Percentiles rank a stretch among this genome's conserved stretches.
These are phyloP conservation scores for Astrothelium macrocarpum DNA, from an alignment of 495 filamentous ascomycete species.

Conservation along the genomic window DNA sequence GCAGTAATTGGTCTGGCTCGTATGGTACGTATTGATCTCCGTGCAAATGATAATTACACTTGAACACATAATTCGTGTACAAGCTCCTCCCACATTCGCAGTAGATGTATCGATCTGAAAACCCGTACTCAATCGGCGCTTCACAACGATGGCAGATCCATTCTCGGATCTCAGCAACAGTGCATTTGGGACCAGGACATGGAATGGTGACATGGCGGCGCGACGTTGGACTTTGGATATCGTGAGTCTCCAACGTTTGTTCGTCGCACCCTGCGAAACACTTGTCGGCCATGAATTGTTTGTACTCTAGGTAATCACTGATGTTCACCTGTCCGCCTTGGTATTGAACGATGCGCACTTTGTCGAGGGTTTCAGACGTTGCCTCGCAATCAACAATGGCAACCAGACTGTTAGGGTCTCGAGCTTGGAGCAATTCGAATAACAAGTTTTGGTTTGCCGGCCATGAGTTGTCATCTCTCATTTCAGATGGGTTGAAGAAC, in stretches of 20 bases:
- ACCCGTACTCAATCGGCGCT: neutral
- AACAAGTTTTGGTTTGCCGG: slow-evolving; percentile 18
- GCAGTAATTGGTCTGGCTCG: neutral
- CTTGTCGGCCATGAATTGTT: slow-evolving; percentile 18
- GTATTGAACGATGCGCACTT: slow-evolving; percentile 18
- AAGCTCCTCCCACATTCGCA: neutral
- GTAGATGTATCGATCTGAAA: neutral
- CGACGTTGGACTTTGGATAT: slow-evolving; percentile 18
- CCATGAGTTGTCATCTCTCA: slow-evolving; percentile 14
- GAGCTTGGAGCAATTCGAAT: slow-evolving; percentile 12
- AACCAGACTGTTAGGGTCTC: slow-evolving; percentile 8
- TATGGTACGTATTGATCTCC: neutral
- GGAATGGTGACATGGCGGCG: slow-evolving; percentile 25
- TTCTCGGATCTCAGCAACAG: neutral
- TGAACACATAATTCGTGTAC: neutral
- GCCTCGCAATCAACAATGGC: slow-evolving; percentile 25
- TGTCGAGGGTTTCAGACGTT: slow-evolving; percentile 4
- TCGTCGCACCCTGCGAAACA: slow-evolving; percentile 17
- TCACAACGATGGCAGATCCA: neutral
- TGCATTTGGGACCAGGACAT: slow-evolving; percentile 27
- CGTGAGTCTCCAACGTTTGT: slow-evolving; percentile 10
- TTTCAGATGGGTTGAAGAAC: slow-evolving; percentile 12
- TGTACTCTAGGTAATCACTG: slow-evolving; percentile 20
- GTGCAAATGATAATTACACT: neutral
- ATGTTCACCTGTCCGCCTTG: slow-evolving; percentile 10